phyloP scores from a whole-genome alignment of 1,284 basidiomycete species.

The Leccinum brunneo-olivaceum region DNA sequence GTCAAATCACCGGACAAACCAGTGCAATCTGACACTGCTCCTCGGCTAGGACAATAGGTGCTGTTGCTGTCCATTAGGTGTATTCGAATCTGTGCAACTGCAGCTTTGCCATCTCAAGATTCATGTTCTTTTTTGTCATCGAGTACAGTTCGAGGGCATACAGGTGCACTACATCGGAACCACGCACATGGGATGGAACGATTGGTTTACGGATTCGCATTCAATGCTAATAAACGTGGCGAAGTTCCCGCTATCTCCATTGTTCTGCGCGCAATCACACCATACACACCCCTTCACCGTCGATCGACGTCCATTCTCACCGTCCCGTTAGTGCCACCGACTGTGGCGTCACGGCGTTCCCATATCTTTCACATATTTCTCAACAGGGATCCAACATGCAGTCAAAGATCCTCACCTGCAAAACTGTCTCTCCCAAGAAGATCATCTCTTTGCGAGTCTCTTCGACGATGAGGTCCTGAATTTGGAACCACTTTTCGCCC shows the following conservation, averaged over 20 bases:
- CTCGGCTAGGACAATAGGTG: conserved; percentile 11
- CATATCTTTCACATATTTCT: conserved; percentile 48
- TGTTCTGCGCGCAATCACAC: conserved; percentile 6
- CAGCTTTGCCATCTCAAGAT: conserved; percentile 8
- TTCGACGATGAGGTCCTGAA: conserved; percentile 95
- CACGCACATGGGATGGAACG: conserved; percentile 5
- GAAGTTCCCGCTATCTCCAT: conserved; percentile 29
- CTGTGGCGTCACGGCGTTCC: conserved; percentile 45
- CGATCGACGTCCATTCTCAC: conserved; percentile 30
- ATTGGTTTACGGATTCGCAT: conserved; percentile 8
- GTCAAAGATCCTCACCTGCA: conserved; percentile 60
- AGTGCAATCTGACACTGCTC: conserved; percentile 3
- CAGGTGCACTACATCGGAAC: conserved; percentile 10
- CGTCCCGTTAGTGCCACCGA: conserved; percentile 17
- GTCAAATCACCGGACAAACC: conserved; percentile 4
- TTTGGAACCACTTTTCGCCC: conserved; percentile 91
- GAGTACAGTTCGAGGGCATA: conserved; percentile 12
- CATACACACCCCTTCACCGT: conserved; percentile 10
- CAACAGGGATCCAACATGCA: conserved; percentile 6
- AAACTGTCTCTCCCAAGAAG: conserved; percentile 90
- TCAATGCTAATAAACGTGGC: conserved; percentile 20
- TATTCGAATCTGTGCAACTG: too few relatives aligned
- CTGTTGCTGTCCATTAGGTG: neutral
- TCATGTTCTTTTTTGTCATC: too few relatives aligned
- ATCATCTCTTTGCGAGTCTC: conserved; percentile 97